Base-by-base conservation (phyloP, 495 filamentous ascomycete genomes). In the Cenococcum geophilum region DNA sequence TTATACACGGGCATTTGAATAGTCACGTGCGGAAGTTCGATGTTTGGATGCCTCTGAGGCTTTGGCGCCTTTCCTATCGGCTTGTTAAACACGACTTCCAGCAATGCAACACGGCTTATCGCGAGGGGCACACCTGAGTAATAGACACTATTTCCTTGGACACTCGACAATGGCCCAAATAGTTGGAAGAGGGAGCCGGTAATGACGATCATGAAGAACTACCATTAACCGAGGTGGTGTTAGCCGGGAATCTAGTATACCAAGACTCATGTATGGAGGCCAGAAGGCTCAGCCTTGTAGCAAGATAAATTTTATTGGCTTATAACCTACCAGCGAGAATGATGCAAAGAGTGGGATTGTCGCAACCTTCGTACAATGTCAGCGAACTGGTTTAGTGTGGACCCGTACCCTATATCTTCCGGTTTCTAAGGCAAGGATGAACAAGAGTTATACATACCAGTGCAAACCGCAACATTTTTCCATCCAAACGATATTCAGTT, bases 21-120 rank as follows among this genome's bases (percentile, higher is more conserved):
- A 4, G 85, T 88, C 37, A 88, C 77, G 65, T 88, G 85, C 6
- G 85, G 85, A 86, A 95, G 73, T 90, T 95, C 63, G 88, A 92
- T 74, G 84, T 95, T 60, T 73, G 79, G 53, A 87, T 93, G 75
- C 80, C 80, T 58, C 82, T 88, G 54, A 86, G 88, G 56, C 91
- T 93, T 76, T 83, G 89, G 72, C 80, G 84, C 71, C 81, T 79
- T 37, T 84, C 91, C 71, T 72, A 71, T 3, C 82, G 86, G 65
- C 86, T 86, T 49, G 88, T 58, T 87, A 64, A 86, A 87, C 74
- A 83, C 91, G 70, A 87, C 88, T 70, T 77, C 86, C 21, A 86
- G 84, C 18, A 89, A 84, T 10, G 77, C 88, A 4, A 32, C 76
- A 91, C 1, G 88, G 92, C 72, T 90, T 1, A 56, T 12, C n/a